Conservation (phyloP, 2,329 filamentous ascomycete genomes). For the Aspergillus nomiae region DNA sequence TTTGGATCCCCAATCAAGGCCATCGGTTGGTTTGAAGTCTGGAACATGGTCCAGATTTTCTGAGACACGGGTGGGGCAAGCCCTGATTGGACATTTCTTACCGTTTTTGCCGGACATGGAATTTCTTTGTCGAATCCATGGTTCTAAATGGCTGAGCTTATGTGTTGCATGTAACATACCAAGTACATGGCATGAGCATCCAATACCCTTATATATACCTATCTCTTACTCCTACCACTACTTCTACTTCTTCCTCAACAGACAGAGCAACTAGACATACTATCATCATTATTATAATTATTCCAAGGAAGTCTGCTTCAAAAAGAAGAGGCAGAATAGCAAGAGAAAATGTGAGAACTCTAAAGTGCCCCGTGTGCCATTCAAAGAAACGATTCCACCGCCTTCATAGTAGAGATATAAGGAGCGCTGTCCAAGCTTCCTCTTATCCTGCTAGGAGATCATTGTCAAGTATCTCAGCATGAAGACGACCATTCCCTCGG, state of each 20-base stretch:
- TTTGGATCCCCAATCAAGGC: conserved; percentile 15
- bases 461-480: background rate
- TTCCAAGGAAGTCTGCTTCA: no score
- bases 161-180: background rate
- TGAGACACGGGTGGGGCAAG: conserved; percentile 10
- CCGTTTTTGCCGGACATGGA: background rate
- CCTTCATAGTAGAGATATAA: background rate
- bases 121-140: background rate
- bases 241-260: no score
- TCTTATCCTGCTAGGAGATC: background rate
- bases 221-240: no score
- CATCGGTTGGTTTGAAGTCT: conserved; percentile 11
- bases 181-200: no score
- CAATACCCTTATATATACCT: no score
- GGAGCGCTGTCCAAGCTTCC: background rate
- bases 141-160: background rate
- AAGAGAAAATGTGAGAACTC: background rate
- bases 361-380: background rate
- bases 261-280: no score
- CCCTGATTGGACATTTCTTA: background rate
- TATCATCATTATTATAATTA: no score
- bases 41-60: conserved; percentile 14
- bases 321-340: background rate
- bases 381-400: background rate
- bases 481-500: background rate